Evolutionary conservation across 1,139 yeast genomes (phyloP), one percentile per base, ranked within the genome.

Genomic region (Torulaspora globosa): DNA sequence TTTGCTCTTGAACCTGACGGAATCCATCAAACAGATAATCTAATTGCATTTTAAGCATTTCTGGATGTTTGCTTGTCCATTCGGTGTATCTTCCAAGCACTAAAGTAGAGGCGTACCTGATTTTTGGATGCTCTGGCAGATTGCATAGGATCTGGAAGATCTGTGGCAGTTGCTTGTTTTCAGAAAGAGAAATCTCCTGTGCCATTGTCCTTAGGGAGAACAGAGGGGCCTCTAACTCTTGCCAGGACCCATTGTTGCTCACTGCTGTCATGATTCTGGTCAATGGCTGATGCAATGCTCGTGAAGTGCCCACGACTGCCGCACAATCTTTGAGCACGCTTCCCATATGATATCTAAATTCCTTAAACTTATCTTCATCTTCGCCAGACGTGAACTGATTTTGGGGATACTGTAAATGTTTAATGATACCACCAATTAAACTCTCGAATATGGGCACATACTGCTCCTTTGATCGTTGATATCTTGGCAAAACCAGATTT

Each of bases 161-260:
- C 47, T 79, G 79, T 0, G 97, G 97, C 53, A 92, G 69, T 5
- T 85, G 77, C 32, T 73, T 74, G 48, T 79, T 76, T 60, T 89
- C 96, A 44, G 72, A 75, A 14, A 74, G 66, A 4, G 87, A 78
- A 11, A 94, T 88, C 63, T 86, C 96, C 54, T 89, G 83, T 1
- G 97, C 98, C 96, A 94, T 89, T 0, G 96, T 84, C 57, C 98
- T 79, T 76, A 92, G 75, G 26, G 90, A 78, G 60, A 94, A 94
- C 43, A 94, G 71, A 3, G 97, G 85, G 0, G 97, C 95, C 68
- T 94, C 99, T 47, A 89, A 72, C 39, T 76, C 74, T 68, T 90
- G 97, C 98, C 98, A 92, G 7, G 55, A 45, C 5, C 45, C 43
- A 21, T 52, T 42, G n/a, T 47, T 43, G 7, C 40, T 41, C 18